phyloP scores from a whole-genome alignment of 257 asterid species.

The Cordia subcordata region DNA sequence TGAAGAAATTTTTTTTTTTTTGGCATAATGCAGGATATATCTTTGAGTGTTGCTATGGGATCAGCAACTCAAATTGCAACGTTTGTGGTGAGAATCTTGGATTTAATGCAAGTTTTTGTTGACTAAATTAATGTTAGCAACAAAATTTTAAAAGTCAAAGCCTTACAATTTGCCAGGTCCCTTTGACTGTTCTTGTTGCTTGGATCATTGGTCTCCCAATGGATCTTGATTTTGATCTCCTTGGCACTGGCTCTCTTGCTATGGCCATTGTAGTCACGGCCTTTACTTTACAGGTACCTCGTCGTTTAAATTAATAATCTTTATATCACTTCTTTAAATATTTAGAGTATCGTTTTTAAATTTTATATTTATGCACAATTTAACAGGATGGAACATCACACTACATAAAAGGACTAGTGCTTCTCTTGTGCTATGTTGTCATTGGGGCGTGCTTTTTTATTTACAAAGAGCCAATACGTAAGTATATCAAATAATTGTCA shows the following conservation, averaged over 20 bases:
- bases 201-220: slow-evolving; percentile 64
- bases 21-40: slow-evolving; percentile 20
- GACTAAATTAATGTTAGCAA: background rate
- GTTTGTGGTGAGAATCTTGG: slow-evolving; percentile 61
- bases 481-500: too few species aligned
- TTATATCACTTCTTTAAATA: too few species aligned
- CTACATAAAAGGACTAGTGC: slow-evolving; percentile 83
- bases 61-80: slow-evolving; percentile 47
- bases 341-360: too few species aligned
- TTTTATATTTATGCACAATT: background rate
- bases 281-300: slow-evolving; percentile 57
- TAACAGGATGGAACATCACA: slow-evolving; percentile 91
- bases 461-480: slow-evolving; percentile 38
- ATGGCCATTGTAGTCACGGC: slow-evolving; percentile 68
- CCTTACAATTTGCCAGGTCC: slow-evolving; percentile 39
- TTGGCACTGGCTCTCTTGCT: slow-evolving; percentile 67
- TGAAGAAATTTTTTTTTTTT: background rate
- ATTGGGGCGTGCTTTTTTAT: slow-evolving; percentile 71
- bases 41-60: slow-evolving; percentile 44
- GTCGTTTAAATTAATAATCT: too few species aligned
- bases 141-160: background rate
- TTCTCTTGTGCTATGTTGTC: slow-evolving; percentile 65
- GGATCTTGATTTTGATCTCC: slow-evolving; percentile 62
- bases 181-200: slow-evolving; percentile 52
- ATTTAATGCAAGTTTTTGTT: background rate